Conservation (phyloP, 2,329 filamentous ascomycete genomes). For the Penicillium concentricum region DNA sequence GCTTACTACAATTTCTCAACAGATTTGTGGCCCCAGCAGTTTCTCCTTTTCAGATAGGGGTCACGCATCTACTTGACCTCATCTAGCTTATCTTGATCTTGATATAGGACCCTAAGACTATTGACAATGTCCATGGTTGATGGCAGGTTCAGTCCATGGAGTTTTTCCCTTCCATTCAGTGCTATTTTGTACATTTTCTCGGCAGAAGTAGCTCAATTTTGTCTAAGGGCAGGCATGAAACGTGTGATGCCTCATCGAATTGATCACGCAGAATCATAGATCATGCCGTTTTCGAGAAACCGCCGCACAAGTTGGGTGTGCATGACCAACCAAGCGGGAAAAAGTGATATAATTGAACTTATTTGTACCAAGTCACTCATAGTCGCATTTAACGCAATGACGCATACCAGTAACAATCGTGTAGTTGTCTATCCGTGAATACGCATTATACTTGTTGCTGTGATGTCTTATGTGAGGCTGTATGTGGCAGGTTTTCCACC, state of each 20-base stretch:
- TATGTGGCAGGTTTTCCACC: not conserved
- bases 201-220: no score
- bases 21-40: no score
- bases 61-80: not conserved
- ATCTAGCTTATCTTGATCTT: not conserved
- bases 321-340: not conserved
- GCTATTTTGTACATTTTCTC: no score
- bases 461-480: not conserved
- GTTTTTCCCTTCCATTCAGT: no score
- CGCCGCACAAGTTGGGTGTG: not conserved
- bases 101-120: not conserved
- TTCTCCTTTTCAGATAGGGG: no score
- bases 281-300: not conserved
- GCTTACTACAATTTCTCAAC: no score
- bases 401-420: not conserved
- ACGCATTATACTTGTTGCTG: not conserved
- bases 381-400: not conserved
- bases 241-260: no score
- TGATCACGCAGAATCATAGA: not conserved
- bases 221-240: no score
- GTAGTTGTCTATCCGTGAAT: not conserved
- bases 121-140: not conserved
- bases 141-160: no score
- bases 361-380: not conserved
- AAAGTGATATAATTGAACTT: not conserved